Conservation (phyloP, 1,284 basidiomycete genomes). For the Wolfiporia cocos region DNA sequence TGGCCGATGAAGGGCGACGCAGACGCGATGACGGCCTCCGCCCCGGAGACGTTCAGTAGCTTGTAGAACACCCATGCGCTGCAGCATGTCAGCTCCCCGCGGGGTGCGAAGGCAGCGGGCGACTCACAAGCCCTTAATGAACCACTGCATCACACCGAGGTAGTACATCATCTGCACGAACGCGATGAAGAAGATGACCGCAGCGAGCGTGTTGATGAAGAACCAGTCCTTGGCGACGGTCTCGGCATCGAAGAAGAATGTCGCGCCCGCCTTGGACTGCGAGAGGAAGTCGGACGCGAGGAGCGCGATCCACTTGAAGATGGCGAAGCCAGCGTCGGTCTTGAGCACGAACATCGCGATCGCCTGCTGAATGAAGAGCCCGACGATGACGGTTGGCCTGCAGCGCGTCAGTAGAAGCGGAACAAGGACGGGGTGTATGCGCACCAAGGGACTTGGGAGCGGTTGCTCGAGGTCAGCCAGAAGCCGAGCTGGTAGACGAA, state of each 20-base stretch:
- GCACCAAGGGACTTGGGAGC: constrained; percentile 63
- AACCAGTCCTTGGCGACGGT: constrained; percentile 67
- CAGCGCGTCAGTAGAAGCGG: no score
- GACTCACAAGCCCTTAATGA: constrained; percentile 72
- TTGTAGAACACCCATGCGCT: constrained; percentile 94
- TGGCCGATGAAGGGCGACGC: constrained; percentile 90
- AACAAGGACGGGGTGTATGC: no score
- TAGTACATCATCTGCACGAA: constrained; percentile 87
- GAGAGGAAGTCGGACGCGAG: constrained; percentile 69
- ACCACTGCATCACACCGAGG: constrained; percentile 85
- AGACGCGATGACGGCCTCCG: constrained; percentile 88
- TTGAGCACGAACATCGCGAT: constrained; percentile 86
- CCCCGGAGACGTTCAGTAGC: constrained; percentile 80
- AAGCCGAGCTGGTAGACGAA: constrained; percentile 73
- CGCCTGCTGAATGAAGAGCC: constrained; percentile 78
- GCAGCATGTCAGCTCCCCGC: constrained; percentile 6
- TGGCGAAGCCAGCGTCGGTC: constrained; percentile 68
- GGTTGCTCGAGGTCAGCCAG: constrained; percentile 55
- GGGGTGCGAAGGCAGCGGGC: constrained; percentile 2
- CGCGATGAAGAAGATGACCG: constrained; percentile 85
- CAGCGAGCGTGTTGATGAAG: constrained; percentile 69
- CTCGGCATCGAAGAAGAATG: constrained; percentile 73
- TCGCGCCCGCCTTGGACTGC: constrained; percentile 57
- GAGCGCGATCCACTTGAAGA: constrained; percentile 78
- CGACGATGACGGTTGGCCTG: constrained; percentile 80